phyloP scores from a whole-genome alignment of 192 early-diverging fungal species.

The Gryganskiella cystojenkinii region DNA sequence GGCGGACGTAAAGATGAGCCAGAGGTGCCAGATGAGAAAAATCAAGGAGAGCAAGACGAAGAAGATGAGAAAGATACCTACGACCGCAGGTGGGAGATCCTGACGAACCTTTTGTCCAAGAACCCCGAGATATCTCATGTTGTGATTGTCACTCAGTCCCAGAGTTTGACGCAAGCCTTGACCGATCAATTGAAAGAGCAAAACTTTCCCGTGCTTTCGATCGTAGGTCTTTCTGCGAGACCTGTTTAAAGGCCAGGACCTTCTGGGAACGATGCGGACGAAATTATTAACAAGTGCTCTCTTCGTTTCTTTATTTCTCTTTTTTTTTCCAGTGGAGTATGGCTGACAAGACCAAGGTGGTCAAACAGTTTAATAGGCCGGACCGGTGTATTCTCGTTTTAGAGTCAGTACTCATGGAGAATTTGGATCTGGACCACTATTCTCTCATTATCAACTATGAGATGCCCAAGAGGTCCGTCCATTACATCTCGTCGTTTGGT shows the following conservation, averaged over 20 bases:
- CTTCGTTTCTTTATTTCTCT: background rate
- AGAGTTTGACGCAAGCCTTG: conserved; percentile 32
- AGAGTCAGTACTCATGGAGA: conserved; percentile 36
- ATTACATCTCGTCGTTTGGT: conserved; percentile 44
- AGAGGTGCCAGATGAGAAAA: background rate
- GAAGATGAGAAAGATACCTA: background rate
- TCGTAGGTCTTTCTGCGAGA: conserved; percentile 18
- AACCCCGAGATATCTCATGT: conserved; percentile 43
- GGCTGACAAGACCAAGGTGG: conserved; percentile 48
- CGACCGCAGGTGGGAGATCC: conserved; percentile 30
- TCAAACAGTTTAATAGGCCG: conserved; percentile 30
- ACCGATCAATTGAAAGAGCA: conserved; percentile 17
- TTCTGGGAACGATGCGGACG: background rate
- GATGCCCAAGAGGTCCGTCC: conserved; percentile 24
- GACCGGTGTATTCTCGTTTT: conserved; percentile 40
- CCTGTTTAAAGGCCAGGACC: background rate
- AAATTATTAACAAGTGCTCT: conserved; percentile 16
- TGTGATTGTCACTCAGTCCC: conserved; percentile 46
- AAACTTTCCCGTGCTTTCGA: conserved; percentile 31
- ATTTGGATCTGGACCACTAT: conserved; percentile 40
- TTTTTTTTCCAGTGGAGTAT: conserved; percentile 39
- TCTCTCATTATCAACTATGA: conserved; percentile 51
- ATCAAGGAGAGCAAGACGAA: background rate
- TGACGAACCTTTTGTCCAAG: conserved; percentile 28
- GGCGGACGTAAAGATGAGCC: background rate